Percentiles rank a stretch among this genome's conserved stretches.
phyloP scores from a whole-genome alignment of 495 filamentous ascomycete genomes.

The Penicillium waksmanii region DNA sequence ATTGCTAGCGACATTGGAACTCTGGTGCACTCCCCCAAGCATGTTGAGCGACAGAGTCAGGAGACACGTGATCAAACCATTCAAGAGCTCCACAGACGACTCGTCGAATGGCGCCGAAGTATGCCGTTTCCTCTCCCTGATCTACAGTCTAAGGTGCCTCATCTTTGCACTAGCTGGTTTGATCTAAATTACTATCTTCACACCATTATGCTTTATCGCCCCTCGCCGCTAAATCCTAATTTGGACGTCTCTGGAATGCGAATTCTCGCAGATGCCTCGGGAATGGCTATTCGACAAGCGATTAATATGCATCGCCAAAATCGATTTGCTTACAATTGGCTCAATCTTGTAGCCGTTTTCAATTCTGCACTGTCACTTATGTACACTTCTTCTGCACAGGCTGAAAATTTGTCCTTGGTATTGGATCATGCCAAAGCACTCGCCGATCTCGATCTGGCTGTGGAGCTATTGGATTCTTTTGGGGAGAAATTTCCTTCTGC shows the following conservation, averaged over 20 bases:
- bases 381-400: constrained; percentile 39
- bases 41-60: constrained; percentile 13
- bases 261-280: constrained; percentile 36
- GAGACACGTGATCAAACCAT: constrained; percentile 31
- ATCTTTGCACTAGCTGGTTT: constrained; percentile 44
- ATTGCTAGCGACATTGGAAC: constrained; percentile 43
- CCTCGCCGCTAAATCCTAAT: constrained; percentile 37
- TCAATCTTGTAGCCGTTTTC: constrained; percentile 43
- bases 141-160: constrained; percentile 38
- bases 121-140: constrained; percentile 48
- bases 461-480: constrained; percentile 39
- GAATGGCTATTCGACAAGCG: constrained; percentile 43
- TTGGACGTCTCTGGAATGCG: constrained; percentile 32
- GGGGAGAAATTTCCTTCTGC: constrained; percentile 38
- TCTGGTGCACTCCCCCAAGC: constrained; percentile 28
- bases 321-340: constrained; percentile 46
- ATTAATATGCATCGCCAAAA: constrained; percentile 38
- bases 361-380: constrained; percentile 42
- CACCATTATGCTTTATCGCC: constrained; percentile 41
- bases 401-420: constrained; percentile 25
- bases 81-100: constrained; percentile 33
- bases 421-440: constrained; percentile 30
- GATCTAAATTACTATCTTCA: constrained; percentile 48
- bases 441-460: constrained; percentile 35
- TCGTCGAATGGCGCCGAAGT: constrained; percentile 42